Conservation (phyloP, 1,284 basidiomycete species). For the Hypsizygus ulmarius region DNA sequence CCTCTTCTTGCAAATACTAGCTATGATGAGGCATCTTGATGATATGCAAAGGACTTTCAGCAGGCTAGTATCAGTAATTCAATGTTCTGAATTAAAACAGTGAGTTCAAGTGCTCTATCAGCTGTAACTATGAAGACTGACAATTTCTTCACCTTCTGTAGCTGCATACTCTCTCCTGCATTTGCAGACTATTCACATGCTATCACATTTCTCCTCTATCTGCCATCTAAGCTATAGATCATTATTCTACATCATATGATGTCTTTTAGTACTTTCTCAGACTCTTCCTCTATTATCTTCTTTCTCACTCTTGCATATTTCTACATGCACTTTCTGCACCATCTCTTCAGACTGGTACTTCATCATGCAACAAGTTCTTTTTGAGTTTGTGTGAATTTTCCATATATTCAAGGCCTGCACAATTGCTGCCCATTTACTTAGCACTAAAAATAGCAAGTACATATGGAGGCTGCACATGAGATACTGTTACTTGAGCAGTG, state of each 20-base stretch:
- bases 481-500: conserved; percentile 67
- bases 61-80: conserved; percentile 3
- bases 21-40: too few species aligned
- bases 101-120: neutral
- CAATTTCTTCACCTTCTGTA: neutral
- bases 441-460: conserved; percentile 43
- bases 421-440: conserved; percentile 32
- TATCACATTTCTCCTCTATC: conserved; percentile 28
- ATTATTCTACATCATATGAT: conserved; percentile 50
- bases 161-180: neutral
- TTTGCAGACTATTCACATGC: neutral
- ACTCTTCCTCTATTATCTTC: conserved; percentile 39
- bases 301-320: conserved; percentile 46
- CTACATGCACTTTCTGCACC: conserved; percentile 34
- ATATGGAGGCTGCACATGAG: conserved; percentile 68
- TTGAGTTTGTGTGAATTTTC: conserved; percentile 68
- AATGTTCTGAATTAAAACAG: conserved; percentile 1
- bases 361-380: conserved; percentile 52
- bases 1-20: neutral
- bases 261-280: conserved; percentile 17
- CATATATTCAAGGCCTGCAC: conserved; percentile 54
- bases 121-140: neutral
- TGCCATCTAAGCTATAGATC: conserved; percentile 62
- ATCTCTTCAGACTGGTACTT: conserved; percentile 48
- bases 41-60: neutral